Evolutionary conservation across 176 grass and related monocot species (phyloP).

Genomic region (Cenchrus fungigraminus): DNA sequence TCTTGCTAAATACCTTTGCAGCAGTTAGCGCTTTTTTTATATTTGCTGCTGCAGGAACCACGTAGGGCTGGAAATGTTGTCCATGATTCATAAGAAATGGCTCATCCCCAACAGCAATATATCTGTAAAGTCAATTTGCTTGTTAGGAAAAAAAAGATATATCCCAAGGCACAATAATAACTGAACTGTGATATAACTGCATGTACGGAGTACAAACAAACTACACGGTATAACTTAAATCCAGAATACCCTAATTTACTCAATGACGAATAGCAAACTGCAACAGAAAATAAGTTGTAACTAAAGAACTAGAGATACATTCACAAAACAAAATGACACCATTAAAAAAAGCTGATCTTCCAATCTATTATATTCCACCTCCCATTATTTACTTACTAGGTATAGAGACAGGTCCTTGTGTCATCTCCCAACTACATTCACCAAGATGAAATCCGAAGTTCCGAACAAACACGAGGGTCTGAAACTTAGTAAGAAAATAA

Average conservation of each 20-base stretch:
- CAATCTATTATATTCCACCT: background rate
- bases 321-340: background rate
- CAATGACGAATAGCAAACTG: background rate
- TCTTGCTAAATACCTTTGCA: slow-evolving; percentile 72
- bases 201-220: background rate
- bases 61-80: slow-evolving; percentile 64
- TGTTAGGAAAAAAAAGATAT: slow-evolving; percentile 7
- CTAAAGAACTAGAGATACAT: background rate
- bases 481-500: background rate
- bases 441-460: background rate
- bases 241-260: background rate
- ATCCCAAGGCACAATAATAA: background rate
- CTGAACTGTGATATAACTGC: background rate
- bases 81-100: slow-evolving; percentile 76
- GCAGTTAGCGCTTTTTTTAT: slow-evolving; percentile 67
- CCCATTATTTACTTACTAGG: background rate
- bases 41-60: slow-evolving; percentile 74
- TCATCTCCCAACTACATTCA: background rate
- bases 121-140: slow-evolving; percentile 58
- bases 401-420: background rate
- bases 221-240: background rate
- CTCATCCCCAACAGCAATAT: slow-evolving; percentile 83
- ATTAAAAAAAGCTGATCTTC: background rate
- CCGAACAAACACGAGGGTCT: background rate
- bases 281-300: slow-evolving; percentile 11